Conservation (phyloP, 108 stramenopile species). For the Mediolabrus comicus region DNA sequence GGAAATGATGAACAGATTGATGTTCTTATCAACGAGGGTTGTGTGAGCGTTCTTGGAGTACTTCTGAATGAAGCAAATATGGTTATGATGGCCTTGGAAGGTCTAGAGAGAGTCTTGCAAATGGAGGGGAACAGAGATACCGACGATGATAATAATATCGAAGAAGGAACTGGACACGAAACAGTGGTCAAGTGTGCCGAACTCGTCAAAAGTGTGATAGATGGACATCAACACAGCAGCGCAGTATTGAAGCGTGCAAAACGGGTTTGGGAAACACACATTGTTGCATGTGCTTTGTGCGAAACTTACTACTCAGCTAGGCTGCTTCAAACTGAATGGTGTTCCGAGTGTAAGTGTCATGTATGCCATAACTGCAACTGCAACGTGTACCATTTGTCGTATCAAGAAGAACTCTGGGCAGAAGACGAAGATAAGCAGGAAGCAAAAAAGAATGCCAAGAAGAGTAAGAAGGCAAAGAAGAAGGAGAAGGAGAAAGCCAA, state of each 20-base stretch:
- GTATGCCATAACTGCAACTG: slow-evolving; percentile 94
- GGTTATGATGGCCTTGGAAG: slow-evolving; percentile 97
- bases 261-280: slow-evolving; percentile 94
- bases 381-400: slow-evolving; percentile 87
- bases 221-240: slow-evolving; percentile 72
- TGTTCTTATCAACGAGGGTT: slow-evolving; percentile 90
- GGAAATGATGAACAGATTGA: slow-evolving; percentile 94
- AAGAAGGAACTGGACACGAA: slow-evolving; percentile 43
- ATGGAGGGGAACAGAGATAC: slow-evolving; percentile 80
- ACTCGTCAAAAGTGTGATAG: slow-evolving; percentile 83
- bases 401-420: slow-evolving; percentile 95
- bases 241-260: slow-evolving; percentile 87
- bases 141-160: slow-evolving; percentile 33
- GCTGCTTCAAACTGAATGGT: slow-evolving; percentile 75
- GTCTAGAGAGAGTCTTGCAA: slow-evolving; percentile 92
- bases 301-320: slow-evolving; percentile 86
- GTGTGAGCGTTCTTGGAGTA: slow-evolving; percentile 85
- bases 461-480: slow-evolving; percentile 89
- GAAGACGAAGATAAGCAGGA: slow-evolving; percentile 78
- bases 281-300: slow-evolving; percentile 95
- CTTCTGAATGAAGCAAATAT: slow-evolving; percentile 85
- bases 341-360: slow-evolving; percentile 93
- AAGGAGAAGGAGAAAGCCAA: slow-evolving; percentile 85
- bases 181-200: slow-evolving; percentile 68
- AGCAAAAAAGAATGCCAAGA: slow-evolving; percentile 78